Conservation (phyloP, 441 rosid genomes). For the Croton laevigatus region DNA sequence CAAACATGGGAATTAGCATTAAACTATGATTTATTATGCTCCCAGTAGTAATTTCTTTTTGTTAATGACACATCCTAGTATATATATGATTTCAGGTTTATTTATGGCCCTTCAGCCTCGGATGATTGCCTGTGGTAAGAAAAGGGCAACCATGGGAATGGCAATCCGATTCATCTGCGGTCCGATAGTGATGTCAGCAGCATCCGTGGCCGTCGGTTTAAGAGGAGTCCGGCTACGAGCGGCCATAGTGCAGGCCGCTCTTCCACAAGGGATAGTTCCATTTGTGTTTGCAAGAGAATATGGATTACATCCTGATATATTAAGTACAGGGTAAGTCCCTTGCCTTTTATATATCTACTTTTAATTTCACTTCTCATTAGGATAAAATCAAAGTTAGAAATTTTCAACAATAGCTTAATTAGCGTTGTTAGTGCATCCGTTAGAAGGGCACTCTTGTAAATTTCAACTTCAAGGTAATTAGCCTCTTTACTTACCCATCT, state of each 20-base stretch:
- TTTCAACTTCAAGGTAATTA: background rate
- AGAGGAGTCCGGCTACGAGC: conserved; percentile 54
- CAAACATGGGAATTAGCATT: too few relatives aligned
- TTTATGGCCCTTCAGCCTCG: conserved; percentile 83
- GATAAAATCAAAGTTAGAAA: too few relatives aligned
- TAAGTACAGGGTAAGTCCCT: conserved; percentile 63
- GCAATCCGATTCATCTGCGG: conserved; percentile 57
- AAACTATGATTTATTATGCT: too few relatives aligned
- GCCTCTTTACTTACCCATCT: background rate
- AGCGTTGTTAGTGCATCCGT: background rate
- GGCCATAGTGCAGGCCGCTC: conserved; percentile 85
- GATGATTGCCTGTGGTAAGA: conserved; percentile 64
- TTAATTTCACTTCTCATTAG: background rate
- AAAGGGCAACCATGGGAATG: conserved; percentile 65
- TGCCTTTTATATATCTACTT: background rate
- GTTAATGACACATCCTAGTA: background rate
- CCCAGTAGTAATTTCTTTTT: background rate
- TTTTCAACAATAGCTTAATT: background rate
- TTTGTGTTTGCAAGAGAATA: conserved; percentile 82
- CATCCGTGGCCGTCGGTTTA: conserved; percentile 55
- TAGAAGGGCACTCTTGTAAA: background rate
- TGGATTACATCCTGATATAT: conserved; percentile 66
- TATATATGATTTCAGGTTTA: conserved; percentile 50
- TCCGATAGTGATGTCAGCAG: conserved; percentile 55
- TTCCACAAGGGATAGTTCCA: conserved; percentile 83